Evolutionary conservation across 106 monocot species (phyloP), one percentile per base, ranked within the genome.

Genomic region (Allium cepa): DNA sequence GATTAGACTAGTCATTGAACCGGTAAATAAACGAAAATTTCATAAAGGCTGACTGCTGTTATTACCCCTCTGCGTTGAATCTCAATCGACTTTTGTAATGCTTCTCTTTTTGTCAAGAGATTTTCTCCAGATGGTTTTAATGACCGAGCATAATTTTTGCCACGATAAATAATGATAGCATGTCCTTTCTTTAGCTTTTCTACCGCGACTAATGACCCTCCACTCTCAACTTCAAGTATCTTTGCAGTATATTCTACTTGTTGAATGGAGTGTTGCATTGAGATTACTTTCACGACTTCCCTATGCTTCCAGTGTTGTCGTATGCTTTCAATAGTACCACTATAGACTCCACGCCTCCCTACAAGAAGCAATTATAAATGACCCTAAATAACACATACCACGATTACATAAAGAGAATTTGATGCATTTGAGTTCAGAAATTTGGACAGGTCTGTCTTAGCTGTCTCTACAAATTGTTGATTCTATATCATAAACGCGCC

Each of bases 251-350:
- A 75, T 47, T 22, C 69, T 46, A 89, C 59, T 11, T 86, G 77
- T 47, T 58, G 76, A 68, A 68, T 17, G 64, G 46, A 61, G 3
- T 69, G 72, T 53, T 97, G 96, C 80, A 85, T 76, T 57, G 88
- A 84, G 58, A 97, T 71, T 52, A 97, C 82, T 78, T 97, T 97
- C 28, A 87, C 88, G 18, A 97, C 73, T 81, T 97, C 96, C 74
- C 82, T 79, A 72, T 97, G 88, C 70, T 92, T 97, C 92, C 92
- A 92, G 58, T 97, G 88, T 64, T 91, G 92, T 63, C 92, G 86
- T 71, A 92, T 84, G 73, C 81, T 89, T 76, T 69, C 88, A 56
- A 97, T 86, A 47, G 84, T 80, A 53, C 82, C 96, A 68, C 84
- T 84, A 77, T 86, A 97, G 72, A 97, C 59, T 53, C 96, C 96